Base-by-base conservation (phyloP, 371 early-diverging fungal genomes). In the Mucor racemosus region DNA sequence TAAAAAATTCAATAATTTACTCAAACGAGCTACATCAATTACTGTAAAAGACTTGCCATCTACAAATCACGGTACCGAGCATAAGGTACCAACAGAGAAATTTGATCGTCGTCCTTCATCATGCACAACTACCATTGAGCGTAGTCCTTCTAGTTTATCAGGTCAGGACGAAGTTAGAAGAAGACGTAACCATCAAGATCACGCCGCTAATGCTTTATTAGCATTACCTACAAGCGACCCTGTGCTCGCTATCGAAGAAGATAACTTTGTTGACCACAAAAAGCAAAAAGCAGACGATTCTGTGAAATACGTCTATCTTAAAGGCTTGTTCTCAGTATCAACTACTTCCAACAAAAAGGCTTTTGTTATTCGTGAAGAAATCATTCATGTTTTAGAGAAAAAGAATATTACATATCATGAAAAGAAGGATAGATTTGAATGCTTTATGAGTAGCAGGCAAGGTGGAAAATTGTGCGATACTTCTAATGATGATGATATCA, bases 331-430 rank as follows among this genome's bases (percentile, higher is more conserved):
- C 64, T 85, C 87, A 14, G 89, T 89, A 11, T 69, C 84, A 2
- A 91, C 89, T 11, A 92, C 92, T 10, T 84, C 91, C 4, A 87
- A 84, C 4, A 80, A 85, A 41, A 79, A 80, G 8, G 84, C 89
- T 4, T 40, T 81, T 0, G 81, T 61, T 9, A 91, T 92, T 39
- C 87, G 90, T 33, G 67, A 70, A 39, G 86, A 82, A 53, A 56
- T 92, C 33, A 72, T 86, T 7, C 62, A 72, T 4, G 83, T 82
- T 1, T 67, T 92, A 40, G 60, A 77, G 8, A 62, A 72, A 13
- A 69, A 82, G 58, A 76, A 75, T 33, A 69, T 89, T 55, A 63
- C 74, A 11, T 87, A 75, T 68, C 74, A 76, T 17, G 92, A 91
- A 58, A 79, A 74, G 36, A 67, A 77, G n/a, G 91, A 85, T 9